Base-by-base conservation (phyloP, 2,329 filamentous ascomycete genomes). In the Ophiobolus disseminans region DNA sequence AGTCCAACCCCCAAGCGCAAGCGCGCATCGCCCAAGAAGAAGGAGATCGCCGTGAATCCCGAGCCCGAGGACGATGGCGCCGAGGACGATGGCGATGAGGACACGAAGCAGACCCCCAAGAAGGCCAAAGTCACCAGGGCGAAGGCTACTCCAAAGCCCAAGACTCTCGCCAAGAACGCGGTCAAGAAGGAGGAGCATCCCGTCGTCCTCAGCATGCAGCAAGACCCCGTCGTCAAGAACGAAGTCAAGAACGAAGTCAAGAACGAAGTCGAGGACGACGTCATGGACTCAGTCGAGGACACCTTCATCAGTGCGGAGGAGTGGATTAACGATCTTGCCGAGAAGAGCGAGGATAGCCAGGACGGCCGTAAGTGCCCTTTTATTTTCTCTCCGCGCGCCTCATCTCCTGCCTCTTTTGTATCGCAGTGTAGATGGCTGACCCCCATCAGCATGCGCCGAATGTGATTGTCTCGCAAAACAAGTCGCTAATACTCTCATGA, bases 1-100 rank as follows among this genome's bases (percentile, higher is more conserved):
- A 49, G 42, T 4, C 19, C 43, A 2, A 51, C 23, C 0, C 40
- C 47, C 0, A 68, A 67, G 56, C 63, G 63, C n/a, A 68, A 66
- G 53, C 60, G 55, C 3, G 46, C 37, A 1, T 16, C 49, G 0
- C 37, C 48, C 6, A 54, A 45, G 17, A 57, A 62, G 31, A 41
- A 43, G n/a, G 2, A 21, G 16, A 10, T 21, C 14, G 13, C 20
- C 14, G 14, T 17, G 13, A 45, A 22, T 26, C n/a, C 28, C 44
- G 47, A 52, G 25, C n/a, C 28, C 7, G 42, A 47, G 0, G 8
- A 40, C 2, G 22, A 46, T 13, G 34, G 35, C 3, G 37, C 40
- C 14, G 47, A 55, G 2, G 35, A 36, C 14, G 13, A 19, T 16
- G 26, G 22, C 4, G 39, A 45, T 2, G 44, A 41, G 6, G 40